phyloP scores from a whole-genome alignment of 306 rosid genomes.

The Lablab purpureus region DNA sequence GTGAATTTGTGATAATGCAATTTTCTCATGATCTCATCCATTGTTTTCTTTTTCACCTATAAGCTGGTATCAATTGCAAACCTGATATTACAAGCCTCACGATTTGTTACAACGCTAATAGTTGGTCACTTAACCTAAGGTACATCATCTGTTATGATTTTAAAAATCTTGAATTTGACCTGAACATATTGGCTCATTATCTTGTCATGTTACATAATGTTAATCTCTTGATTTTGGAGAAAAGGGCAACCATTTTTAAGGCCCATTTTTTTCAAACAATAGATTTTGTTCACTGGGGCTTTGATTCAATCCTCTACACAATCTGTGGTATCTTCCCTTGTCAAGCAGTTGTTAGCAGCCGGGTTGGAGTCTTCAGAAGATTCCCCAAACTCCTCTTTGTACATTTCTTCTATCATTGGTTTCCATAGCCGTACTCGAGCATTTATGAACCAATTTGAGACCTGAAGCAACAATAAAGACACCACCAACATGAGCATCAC shows the following conservation, averaged over 20 bases:
- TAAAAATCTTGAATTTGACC: conserved; percentile 37
- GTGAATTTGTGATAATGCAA: neutral
- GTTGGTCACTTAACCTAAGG: conserved; percentile 25
- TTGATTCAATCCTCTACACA: conserved; percentile 58
- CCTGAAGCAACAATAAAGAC: conserved; percentile 55
- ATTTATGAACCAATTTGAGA: no score
- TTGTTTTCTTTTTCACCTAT: neutral
- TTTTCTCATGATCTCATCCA: conserved; percentile 14
- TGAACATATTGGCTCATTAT: conserved; percentile 27
- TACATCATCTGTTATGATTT: conserved; percentile 39
- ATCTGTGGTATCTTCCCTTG: conserved; percentile 60
- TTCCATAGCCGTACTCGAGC: no score
- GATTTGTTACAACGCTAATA: neutral
- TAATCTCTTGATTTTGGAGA: conserved; percentile 41
- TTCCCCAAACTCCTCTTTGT: conserved; percentile 92
- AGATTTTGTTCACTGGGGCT: neutral
- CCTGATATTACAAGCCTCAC: conserved; percentile 24
- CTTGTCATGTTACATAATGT: conserved; percentile 40
- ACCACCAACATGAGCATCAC: conserved; percentile 25
- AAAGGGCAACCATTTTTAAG: neutral
- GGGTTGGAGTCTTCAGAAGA: conserved; percentile 83
- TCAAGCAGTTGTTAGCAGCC: conserved; percentile 47
- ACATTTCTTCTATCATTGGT: no score
- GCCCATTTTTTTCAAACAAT: conserved; percentile 8
- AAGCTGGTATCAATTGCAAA: conserved; percentile 23